A percentile compares a stretch with the other conserved stretches of the same genome.
These are phyloP conservation scores for Penicillium sp. DNA, from an alignment of 2,329 filamentous ascomycete genomes.

Conservation along the genomic window DNA sequence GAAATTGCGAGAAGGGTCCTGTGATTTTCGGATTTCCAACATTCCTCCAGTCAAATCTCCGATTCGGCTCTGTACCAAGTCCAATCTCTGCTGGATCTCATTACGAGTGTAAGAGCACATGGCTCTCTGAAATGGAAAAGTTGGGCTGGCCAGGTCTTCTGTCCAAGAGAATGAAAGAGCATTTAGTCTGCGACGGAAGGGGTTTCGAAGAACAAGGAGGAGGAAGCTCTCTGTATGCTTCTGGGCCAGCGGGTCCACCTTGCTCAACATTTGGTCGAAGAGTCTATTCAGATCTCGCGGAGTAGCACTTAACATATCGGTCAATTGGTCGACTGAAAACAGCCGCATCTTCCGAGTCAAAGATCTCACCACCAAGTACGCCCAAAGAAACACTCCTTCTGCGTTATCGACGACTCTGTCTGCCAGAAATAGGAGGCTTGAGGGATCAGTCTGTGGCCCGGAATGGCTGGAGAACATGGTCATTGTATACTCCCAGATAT, in stretches of 20 bases:
- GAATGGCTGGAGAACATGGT: background rate
- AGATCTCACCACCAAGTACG: background rate
- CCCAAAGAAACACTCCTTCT: slow-evolving; percentile 2
- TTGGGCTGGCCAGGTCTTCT: background rate
- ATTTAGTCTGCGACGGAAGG: background rate
- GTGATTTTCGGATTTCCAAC: background rate
- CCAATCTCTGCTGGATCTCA: background rate
- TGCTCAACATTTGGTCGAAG: background rate
- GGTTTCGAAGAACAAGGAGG: background rate
- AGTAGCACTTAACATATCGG: background rate
- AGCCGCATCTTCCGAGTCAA: background rate
- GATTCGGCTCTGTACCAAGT: background rate
- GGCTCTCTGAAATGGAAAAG: background rate
- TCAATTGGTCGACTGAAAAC: background rate
- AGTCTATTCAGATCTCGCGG: background rate
- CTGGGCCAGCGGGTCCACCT: background rate
- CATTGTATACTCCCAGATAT: slow-evolving; percentile 3
- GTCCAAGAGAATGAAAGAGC: slow-evolving; percentile 4
- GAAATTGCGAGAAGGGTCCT: background rate
- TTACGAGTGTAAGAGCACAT: background rate
- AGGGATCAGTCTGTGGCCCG: background rate
- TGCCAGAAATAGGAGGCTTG: background rate
- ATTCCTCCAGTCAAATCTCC: background rate
- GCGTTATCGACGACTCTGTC: background rate
- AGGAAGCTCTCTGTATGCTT: slow-evolving; percentile 1